Evolutionary conservation across 2,329 filamentous ascomycete species (phyloP), one percentile per base, ranked within the genome.

Genomic region (Arthrocladium fulminans): DNA sequence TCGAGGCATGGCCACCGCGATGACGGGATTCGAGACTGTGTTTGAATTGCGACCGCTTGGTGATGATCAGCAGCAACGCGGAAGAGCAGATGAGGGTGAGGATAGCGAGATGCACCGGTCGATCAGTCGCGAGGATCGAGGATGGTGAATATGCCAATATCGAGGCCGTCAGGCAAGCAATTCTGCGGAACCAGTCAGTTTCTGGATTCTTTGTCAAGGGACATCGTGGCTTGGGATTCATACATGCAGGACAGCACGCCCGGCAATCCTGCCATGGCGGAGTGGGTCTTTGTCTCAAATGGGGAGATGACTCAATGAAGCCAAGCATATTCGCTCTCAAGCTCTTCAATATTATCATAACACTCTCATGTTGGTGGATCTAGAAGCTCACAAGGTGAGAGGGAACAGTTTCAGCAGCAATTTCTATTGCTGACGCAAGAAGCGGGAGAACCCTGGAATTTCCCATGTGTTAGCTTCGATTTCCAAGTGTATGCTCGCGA

Each of bases 81-180:
- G 69, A 70, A 8, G 67, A 60, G 20, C 67, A 58, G 34, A 67
- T 63, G 32, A 73, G 69, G 19, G 66, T 57, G 3, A 71, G 54
- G 30, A 70, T 61, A 15, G 64, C 59, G 5, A 70, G 65, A 54
- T 70, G 70, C 12, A 73, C 54, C 3, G 73, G 72, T 42, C 68
- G 69, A 54, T 74, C 73, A 72, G 49, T 24, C 39, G 39, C 29
- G 22, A 49, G 32, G 3, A 45, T 15, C 10, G 29, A 37, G 13
- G 29, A 22, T 8, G 43, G 29, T 12, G 32, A 23, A 25, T 23
- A 35, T 10, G 29, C 29, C 43, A 35, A 13, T 13, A 24, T 22
- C 29, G 43, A 22, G 19, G 32, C 29, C 17, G 43, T 45, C 13
- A 45, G 20, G 20, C 27, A 35, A 2, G 43, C 29, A 15, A 45